Evolutionary conservation across 768 basidiomycete species (phyloP).

Genomic region (Serendipita indica): DNA sequence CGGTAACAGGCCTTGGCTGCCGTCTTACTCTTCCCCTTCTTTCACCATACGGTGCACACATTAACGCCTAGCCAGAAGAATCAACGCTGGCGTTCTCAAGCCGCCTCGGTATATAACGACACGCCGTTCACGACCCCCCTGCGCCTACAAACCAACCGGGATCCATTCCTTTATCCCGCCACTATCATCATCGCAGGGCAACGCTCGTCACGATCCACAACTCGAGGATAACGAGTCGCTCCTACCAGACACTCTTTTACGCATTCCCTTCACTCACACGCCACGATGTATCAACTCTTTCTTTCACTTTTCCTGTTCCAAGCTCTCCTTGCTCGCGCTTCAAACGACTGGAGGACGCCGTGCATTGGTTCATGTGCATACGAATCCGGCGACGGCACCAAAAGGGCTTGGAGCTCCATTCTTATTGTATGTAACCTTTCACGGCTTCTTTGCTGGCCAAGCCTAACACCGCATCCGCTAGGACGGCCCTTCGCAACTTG

Average conservation of each 20-base stretch:
- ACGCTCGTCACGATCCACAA: too few species aligned
- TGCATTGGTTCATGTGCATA: neutral
- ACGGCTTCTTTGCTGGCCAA: neutral
- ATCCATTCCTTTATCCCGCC: neutral
- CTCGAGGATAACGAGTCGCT: too few species aligned
- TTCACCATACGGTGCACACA: neutral
- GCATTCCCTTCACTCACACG: too few species aligned
- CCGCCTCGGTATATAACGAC: neutral
- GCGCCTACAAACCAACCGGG: too few species aligned
- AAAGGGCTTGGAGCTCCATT: neutral
- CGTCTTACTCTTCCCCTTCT: neutral
- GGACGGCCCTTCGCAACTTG: slow-evolving; percentile 6
- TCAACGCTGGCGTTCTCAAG: neutral
- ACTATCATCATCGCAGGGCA: too few species aligned
- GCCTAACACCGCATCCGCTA: neutral
- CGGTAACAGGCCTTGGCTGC: neutral
- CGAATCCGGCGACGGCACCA: slow-evolving; percentile 6
- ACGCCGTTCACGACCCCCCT: too few species aligned
- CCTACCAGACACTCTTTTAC: too few species aligned
- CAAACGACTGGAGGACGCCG: neutral
- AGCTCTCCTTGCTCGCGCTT: neutral
- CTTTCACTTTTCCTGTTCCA: neutral
- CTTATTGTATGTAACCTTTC: neutral
- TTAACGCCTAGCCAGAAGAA: neutral
- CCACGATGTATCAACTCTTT: too few species aligned